Conservation (phyloP, 1,139 yeast genomes). For the Lodderomyces jiufengensis region DNA sequence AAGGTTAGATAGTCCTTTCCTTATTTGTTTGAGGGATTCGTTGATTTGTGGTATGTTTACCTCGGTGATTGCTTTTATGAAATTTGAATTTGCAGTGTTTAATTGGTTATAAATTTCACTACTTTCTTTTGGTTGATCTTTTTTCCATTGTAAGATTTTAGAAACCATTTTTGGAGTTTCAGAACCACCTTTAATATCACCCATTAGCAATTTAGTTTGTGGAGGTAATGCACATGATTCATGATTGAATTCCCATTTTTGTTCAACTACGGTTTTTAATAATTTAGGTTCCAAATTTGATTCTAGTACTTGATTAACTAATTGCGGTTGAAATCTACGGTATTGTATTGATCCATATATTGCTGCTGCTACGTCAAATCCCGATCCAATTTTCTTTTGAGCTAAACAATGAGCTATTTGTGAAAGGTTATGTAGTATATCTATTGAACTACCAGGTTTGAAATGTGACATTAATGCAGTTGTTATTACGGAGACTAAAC, state of each 20-base stretch:
- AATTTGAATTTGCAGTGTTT: constrained; percentile 52
- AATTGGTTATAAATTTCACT: constrained; percentile 50
- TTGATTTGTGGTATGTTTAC: not conserved
- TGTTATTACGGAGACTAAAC: constrained; percentile 77
- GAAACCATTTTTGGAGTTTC: constrained; percentile 90
- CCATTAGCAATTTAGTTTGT: constrained; percentile 73
- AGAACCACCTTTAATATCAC: constrained; percentile 89
- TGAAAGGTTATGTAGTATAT: constrained; percentile 70
- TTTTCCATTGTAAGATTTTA: constrained; percentile 69
- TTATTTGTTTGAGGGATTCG: constrained; percentile 43
- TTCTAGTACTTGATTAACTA: constrained; percentile 44
- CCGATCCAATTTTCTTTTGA: constrained; percentile 93
- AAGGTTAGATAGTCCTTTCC: constrained; percentile 54
- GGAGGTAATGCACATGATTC: constrained; percentile 62
- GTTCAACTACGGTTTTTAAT: constrained; percentile 41
- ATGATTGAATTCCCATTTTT: constrained; percentile 58
- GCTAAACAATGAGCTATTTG: constrained; percentile 92
- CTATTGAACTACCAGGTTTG: constrained; percentile 22
- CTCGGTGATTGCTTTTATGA: not conserved
- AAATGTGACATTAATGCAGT: constrained; percentile 61
- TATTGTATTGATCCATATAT: constrained; percentile 86
- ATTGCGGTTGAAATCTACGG: constrained; percentile 59
- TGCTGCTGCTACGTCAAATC: constrained; percentile 96
- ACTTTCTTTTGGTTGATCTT: constrained; percentile 49
- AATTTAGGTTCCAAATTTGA: constrained; percentile 10